These are phyloP conservation scores for Ceratocystiopsis sp. DNA, from an alignment of 2,329 filamentous ascomycete species.

Conservation along the genomic window DNA sequence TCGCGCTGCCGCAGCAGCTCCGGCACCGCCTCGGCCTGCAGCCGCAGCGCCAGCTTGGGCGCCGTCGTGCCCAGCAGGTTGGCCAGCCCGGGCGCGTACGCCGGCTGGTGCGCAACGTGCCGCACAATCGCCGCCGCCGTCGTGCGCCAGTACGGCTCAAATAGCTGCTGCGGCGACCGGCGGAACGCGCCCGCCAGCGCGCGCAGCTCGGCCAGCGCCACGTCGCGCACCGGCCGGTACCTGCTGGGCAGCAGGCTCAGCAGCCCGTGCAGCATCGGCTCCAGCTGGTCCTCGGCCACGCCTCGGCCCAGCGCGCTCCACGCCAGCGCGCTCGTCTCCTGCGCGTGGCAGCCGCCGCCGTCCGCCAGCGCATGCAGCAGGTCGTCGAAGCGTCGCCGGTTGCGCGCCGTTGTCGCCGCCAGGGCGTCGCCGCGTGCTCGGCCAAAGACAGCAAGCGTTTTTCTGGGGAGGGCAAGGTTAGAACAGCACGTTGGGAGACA, in stretches of 20 bases:
- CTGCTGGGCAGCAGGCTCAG: constrained; percentile 5
- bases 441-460: constrained; percentile 4
- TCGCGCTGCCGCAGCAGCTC: constrained; percentile 66
- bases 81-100: constrained; percentile 63
- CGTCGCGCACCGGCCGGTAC: constrained; percentile 4
- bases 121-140: constrained; percentile 70
- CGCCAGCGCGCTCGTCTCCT: constrained; percentile 6
- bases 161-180: constrained; percentile 47
- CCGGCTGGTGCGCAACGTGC: constrained; percentile 64
- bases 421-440: not conserved
- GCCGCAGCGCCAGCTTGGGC: constrained; percentile 53
- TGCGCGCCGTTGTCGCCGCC: not conserved
- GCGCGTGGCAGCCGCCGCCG: constrained; percentile 3
- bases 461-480: no score
- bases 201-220: constrained; percentile 6
- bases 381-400: constrained; percentile 5
- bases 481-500: no score
- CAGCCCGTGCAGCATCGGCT: constrained; percentile 8
- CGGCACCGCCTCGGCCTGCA: constrained; percentile 70
- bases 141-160: constrained; percentile 78
- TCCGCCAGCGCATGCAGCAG: constrained; percentile 4
- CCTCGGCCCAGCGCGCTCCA: constrained; percentile 9
- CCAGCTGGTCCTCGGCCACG: constrained; percentile 6
- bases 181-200: constrained; percentile 44
- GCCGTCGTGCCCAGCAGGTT: constrained; percentile 65